Conservation (phyloP, 2,329 filamentous ascomycete species). For the Xylaria sp. region DNA sequence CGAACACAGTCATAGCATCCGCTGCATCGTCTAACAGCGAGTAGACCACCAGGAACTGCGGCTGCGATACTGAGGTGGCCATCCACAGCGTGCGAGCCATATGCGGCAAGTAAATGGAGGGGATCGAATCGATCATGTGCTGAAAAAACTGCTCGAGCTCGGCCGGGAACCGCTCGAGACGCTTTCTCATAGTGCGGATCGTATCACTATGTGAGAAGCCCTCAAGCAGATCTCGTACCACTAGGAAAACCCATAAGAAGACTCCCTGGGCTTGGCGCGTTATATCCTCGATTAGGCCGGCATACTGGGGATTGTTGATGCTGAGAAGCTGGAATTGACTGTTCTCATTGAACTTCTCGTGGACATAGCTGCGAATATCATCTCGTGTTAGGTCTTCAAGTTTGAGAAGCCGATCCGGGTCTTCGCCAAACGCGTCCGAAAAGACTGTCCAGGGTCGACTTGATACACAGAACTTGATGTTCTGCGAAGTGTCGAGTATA, state of each 20-base stretch:
- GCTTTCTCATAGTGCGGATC: constrained; percentile 3
- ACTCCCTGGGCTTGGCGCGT: constrained; percentile 9
- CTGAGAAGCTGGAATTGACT: constrained; percentile 25
- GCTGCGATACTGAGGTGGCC: constrained; percentile 5
- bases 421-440: constrained; percentile 11
- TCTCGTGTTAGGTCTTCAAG: constrained; percentile 19
- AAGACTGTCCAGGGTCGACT: constrained; percentile 21
- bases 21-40: constrained; percentile 15
- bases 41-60: constrained; percentile 10
- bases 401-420: constrained; percentile 8
- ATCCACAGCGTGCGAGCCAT: constrained; percentile 13
- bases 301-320: neutral
- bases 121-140: constrained; percentile 16
- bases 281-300: constrained; percentile 9
- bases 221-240: constrained; percentile 6
- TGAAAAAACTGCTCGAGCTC: constrained; percentile 21
- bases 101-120: constrained; percentile 6
- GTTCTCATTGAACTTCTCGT: constrained; percentile 13
- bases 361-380: constrained; percentile 17
- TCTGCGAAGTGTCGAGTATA: neutral
- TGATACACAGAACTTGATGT: constrained; percentile 20
- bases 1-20: neutral
- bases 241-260: constrained; percentile 21
- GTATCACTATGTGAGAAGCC: constrained; percentile 15
- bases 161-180: constrained; percentile 1